These are phyloP conservation scores for Dactylellina drechsleri DNA, from an alignment of 2,329 filamentous ascomycete species.

Conservation along the genomic window DNA sequence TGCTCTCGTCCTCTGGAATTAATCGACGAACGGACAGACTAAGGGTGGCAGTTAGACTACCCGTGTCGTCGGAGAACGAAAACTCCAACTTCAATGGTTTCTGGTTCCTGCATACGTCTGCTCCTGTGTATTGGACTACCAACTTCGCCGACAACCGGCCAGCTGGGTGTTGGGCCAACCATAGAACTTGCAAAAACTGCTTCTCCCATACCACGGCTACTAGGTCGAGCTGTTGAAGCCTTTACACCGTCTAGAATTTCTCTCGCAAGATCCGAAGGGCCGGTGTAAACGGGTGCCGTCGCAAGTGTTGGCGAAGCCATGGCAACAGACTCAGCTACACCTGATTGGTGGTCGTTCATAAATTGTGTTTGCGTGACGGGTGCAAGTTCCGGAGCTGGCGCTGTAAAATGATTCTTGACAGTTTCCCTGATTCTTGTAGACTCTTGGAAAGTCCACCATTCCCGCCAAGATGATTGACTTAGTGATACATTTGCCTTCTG, in stretches of 20 bases:
- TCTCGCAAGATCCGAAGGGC: slow-evolving; percentile 57
- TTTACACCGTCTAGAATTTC: slow-evolving; percentile 58
- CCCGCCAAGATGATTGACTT: slow-evolving; percentile 58
- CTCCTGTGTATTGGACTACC: slow-evolving; percentile 48
- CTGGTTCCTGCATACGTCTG: slow-evolving; percentile 53
- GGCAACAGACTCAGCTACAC: slow-evolving; percentile 20
- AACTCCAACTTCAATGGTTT: slow-evolving; percentile 58
- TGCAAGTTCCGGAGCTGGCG: slow-evolving; percentile 39
- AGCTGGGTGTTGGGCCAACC: slow-evolving; percentile 55
- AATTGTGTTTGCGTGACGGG: slow-evolving; percentile 18
- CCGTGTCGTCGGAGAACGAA: slow-evolving; percentile 56
- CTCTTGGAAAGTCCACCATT: slow-evolving; percentile 59
- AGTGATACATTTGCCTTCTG: slow-evolving; percentile 57
- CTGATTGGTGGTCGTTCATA: slow-evolving; percentile 28
- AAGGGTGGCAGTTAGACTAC: background rate
- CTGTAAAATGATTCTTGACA: slow-evolving; percentile 57
- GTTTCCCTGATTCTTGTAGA: slow-evolving; percentile 57
- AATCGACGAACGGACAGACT: no score
- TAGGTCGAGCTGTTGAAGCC: slow-evolving; percentile 57
- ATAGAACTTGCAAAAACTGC: slow-evolving; percentile 58
- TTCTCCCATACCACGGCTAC: slow-evolving; percentile 58
- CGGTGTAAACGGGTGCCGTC: slow-evolving; percentile 53
- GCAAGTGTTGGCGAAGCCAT: slow-evolving; percentile 26
- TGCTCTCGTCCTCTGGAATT: background rate
- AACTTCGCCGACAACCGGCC: slow-evolving; percentile 56